These are phyloP conservation scores for Crithidia thermophila DNA, from an alignment of 208 protist species.

Conservation along the genomic window DNA sequence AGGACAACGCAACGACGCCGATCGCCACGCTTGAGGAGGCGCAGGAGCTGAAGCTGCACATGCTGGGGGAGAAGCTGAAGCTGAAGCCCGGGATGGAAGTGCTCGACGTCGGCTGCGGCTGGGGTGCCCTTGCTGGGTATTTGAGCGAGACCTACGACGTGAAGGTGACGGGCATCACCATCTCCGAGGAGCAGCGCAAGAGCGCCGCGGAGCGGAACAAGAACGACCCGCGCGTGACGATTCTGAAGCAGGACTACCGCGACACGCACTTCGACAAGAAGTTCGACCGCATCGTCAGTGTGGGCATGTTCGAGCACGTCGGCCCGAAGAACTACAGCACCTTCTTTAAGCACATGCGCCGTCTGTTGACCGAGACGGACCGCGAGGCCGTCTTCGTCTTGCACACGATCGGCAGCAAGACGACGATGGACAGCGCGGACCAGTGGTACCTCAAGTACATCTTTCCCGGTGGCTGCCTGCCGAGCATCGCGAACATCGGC, in stretches of 20 bases:
- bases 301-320: slow-evolving; percentile 90
- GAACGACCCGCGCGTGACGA: slow-evolving; percentile 39
- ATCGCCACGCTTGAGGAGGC: slow-evolving; percentile 65
- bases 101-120: slow-evolving; percentile 84
- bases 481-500: slow-evolving; percentile 42
- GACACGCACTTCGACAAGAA: slow-evolving; percentile 45
- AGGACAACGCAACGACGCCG: slow-evolving; percentile 17
- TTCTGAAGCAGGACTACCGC: slow-evolving; percentile 77
- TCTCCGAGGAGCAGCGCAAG: slow-evolving; percentile 61
- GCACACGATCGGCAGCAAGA: slow-evolving; percentile 73
- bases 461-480: slow-evolving; percentile 75
- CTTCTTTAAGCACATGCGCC: slow-evolving; percentile 67
- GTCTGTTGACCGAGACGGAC: slow-evolving; percentile 61
- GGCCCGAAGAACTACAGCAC: slow-evolving; percentile 77
- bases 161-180: slow-evolving; percentile 74
- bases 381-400: slow-evolving; percentile 61
- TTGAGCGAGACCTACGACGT: slow-evolving; percentile 64
- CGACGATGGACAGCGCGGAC: slow-evolving; percentile 64
- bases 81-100: slow-evolving; percentile 64
- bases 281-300: slow-evolving; percentile 78
- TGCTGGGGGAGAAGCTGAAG: slow-evolving; percentile 77
- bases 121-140: slow-evolving; percentile 67
- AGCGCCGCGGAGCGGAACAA: slow-evolving; percentile 35
- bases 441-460: slow-evolving; percentile 88
- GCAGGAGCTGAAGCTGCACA: slow-evolving; percentile 71